Evolutionary conservation across 108 stramenopile species (phyloP).

Genomic region (Cyclotella atomus): DNA sequence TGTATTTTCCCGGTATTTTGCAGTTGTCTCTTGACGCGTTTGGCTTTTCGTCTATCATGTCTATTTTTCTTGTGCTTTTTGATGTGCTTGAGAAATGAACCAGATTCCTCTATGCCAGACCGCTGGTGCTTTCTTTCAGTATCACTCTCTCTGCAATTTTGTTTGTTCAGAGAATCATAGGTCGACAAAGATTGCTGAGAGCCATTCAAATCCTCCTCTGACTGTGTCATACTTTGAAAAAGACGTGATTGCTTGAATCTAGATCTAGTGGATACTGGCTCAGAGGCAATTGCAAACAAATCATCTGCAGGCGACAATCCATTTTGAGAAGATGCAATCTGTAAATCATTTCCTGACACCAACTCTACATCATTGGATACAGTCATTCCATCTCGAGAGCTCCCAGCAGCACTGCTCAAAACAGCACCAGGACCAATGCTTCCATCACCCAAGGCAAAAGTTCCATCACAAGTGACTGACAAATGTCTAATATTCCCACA

Average conservation of each 20-base stretch:
- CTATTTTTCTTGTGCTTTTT: background rate
- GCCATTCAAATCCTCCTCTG: background rate
- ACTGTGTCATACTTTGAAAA: background rate
- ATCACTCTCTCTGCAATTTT: background rate
- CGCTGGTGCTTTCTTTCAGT: background rate
- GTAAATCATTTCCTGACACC: too few species aligned
- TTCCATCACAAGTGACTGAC: conserved; percentile 13
- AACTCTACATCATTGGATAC: background rate
- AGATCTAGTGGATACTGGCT: conserved; percentile 30
- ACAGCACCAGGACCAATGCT: background rate
- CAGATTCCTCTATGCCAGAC: background rate
- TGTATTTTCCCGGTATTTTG: background rate
- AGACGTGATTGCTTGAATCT: conserved; percentile 20
- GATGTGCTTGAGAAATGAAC: background rate
- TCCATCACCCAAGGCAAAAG: conserved; percentile 18
- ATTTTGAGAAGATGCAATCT: background rate
- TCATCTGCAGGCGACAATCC: background rate
- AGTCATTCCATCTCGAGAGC: background rate
- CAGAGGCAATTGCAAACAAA: conserved; percentile 15
- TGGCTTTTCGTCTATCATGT: background rate
- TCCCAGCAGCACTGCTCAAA: background rate
- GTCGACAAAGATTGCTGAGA: background rate
- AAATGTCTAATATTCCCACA: conserved; percentile 30
- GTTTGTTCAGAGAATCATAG: background rate
- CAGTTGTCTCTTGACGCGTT: background rate